Percentiles rank a stretch among this genome's conserved stretches.
These are phyloP conservation scores for Monosporascus sp. DNA, from an alignment of 2,329 filamentous ascomycete species.

Conservation along the genomic window DNA sequence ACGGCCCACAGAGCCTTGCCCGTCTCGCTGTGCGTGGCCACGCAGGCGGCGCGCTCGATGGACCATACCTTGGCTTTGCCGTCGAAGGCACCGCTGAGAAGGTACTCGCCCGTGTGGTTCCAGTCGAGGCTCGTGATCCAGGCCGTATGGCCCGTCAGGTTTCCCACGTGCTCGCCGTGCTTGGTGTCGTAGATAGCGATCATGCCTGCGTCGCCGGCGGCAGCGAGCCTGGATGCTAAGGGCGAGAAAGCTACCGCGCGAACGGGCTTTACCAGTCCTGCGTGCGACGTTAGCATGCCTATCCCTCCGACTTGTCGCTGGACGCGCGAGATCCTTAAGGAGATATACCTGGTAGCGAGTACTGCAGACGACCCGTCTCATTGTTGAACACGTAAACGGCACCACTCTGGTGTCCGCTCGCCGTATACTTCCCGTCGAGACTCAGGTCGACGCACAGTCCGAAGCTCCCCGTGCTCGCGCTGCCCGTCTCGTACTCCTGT, in stretches of 20 bases:
- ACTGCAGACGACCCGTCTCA: slow-evolving; percentile 74
- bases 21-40: slow-evolving; percentile 89
- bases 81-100: slow-evolving; percentile 83
- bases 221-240: slow-evolving; percentile 75
- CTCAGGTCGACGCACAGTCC: slow-evolving; percentile 81
- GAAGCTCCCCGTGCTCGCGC: slow-evolving; percentile 72
- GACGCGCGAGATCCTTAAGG: background rate
- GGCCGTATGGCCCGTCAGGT: slow-evolving; percentile 62
- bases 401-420: slow-evolving; percentile 89
- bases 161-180: slow-evolving; percentile 88
- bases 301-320: background rate
- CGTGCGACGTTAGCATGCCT: slow-evolving; percentile 5
- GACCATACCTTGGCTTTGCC: slow-evolving; percentile 97
- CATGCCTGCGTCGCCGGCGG: slow-evolving; percentile 80
- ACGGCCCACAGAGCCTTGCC: slow-evolving; percentile 81
- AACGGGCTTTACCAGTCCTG: slow-evolving; percentile 80
- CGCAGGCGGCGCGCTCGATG: slow-evolving; percentile 74
- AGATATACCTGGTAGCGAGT: slow-evolving; percentile 72
- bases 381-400: slow-evolving; percentile 94
- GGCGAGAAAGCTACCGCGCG: slow-evolving; percentile 85
- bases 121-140: slow-evolving; percentile 93
- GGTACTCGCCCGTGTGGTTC: slow-evolving; percentile 87
- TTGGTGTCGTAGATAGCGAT: slow-evolving; percentile 90
- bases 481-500: slow-evolving; percentile 74
- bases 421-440: slow-evolving; percentile 75